Conservation (phyloP, 306 rosid genomes). For the Elaeagnus macrophylla region DNA sequence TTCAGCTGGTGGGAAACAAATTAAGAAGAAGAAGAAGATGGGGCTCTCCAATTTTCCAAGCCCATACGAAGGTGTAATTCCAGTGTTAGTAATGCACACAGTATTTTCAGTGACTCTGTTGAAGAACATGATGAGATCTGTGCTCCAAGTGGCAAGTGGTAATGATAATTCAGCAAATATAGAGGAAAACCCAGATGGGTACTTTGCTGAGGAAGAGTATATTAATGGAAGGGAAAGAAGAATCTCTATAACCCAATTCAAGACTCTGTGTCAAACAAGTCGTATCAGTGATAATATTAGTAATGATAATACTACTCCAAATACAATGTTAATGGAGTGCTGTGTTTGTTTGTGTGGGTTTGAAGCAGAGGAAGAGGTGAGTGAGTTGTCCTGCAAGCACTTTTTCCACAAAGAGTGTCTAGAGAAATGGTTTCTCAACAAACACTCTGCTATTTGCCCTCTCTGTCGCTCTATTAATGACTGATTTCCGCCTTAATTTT, state of each 20-base stretch:
- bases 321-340: conserved; percentile 27
- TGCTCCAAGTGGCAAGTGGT: conserved; percentile 35
- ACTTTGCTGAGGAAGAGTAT: too few species aligned
- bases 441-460: conserved; percentile 49
- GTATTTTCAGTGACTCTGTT: conserved; percentile 42
- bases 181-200: conserved; percentile 26
- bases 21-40: conserved; percentile 21
- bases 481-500: neutral
- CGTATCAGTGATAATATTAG: neutral
- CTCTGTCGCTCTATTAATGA: conserved; percentile 62
- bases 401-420: conserved; percentile 69
- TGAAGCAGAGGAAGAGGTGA: conserved; percentile 63
- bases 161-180: conserved; percentile 6
- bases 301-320: neutral
- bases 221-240: conserved; percentile 27
- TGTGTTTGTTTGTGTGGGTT: conserved; percentile 70
- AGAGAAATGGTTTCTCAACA: conserved; percentile 65
- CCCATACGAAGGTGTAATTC: conserved; percentile 53
- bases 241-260: conserved; percentile 45
- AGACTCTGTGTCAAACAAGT: conserved; percentile 28
- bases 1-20: neutral
- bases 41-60: conserved; percentile 59
- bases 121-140: conserved; percentile 56
- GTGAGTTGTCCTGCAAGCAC: conserved; percentile 71
- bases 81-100: conserved; percentile 54